Base-by-base conservation (phyloP, 306 rosid species). In the Comarum palustre region DNA sequence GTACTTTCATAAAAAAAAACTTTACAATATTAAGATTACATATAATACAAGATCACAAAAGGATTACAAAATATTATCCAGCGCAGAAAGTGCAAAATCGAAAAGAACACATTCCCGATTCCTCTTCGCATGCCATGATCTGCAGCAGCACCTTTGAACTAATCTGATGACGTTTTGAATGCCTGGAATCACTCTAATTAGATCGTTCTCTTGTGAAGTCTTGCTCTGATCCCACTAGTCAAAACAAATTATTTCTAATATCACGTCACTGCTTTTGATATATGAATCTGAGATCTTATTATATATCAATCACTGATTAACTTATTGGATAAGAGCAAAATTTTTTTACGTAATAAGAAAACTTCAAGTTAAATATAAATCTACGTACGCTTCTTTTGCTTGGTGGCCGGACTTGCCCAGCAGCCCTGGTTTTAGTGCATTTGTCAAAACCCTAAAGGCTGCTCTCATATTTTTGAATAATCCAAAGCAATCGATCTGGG, bases 261-360 rank as follows among this genome's bases (percentile, higher is more conserved):
- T 54, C 16, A 22, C 61, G 16, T 54, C 61, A 54, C 61, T 54
- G 61, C 61, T 10, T 54, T 54, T 54, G 61, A 54, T 15, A 54
- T 9, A 54, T 22, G 61, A 27, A 59, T 59, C 39, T 7, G 5
- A 55, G 6, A 22, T 24, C n/a, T n/a, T n/a, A 3, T 54, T 22
- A 52, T 22, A 22, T 11, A 55, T 10, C 24, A 11, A 12, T 29
- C 31, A 29, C 31, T 29, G 31, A 29, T 29, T 29, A 29, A 29
- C 31, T 29, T 2, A 29, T 29, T 13, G 9, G 41, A 67, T 65
- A 73, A 38, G 58, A 77, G 47, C 73, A 68, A 76, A 51, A n/a
- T 47, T 8, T 38, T 7, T 54, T 72, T 61, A 66, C 71, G 81
- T 72, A 17, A 76, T 24, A 22, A 19, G 14, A 25, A 34, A 31